phyloP scores from a whole-genome alignment of 2,329 filamentous ascomycete genomes.

The Fusarium devonianum region DNA sequence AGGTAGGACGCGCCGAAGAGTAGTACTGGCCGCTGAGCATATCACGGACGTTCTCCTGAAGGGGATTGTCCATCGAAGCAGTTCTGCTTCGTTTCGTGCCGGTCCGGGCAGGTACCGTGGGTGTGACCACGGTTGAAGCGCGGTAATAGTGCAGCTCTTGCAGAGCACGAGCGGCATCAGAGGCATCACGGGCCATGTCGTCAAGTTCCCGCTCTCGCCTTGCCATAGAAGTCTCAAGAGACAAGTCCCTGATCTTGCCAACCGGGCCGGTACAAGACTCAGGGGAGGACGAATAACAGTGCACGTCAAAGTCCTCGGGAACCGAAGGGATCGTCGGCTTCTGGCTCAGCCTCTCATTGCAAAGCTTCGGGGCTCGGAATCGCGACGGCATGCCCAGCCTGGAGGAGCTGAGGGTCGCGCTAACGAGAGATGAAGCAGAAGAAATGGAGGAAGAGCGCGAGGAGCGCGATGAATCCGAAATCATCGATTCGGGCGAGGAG shows the following conservation, averaged over 20 bases:
- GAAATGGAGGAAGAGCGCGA: slow-evolving; percentile 72
- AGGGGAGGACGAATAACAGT: slow-evolving; percentile 60
- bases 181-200: slow-evolving; percentile 50
- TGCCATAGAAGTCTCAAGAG: slow-evolving; percentile 56
- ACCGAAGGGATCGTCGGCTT: slow-evolving; percentile 63
- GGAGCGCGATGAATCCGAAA: slow-evolving; percentile 67
- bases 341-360: slow-evolving; percentile 62
- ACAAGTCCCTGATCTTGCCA: slow-evolving; percentile 59
- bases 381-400: slow-evolving; percentile 66
- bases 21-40: slow-evolving; percentile 57
- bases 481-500: slow-evolving; percentile 72
- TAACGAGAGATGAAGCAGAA: slow-evolving; percentile 66
- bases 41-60: slow-evolving; percentile 73
- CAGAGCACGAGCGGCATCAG: slow-evolving; percentile 64
- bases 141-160: slow-evolving; percentile 67
- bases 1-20: slow-evolving; percentile 39
- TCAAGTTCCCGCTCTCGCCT: slow-evolving; percentile 58
- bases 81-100: slow-evolving; percentile 68
- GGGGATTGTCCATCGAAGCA: slow-evolving; percentile 63
- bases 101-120: slow-evolving; percentile 43
- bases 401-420: slow-evolving; percentile 63
- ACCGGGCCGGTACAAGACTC: slow-evolving; percentile 64
- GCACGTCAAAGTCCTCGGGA: slow-evolving; percentile 63
- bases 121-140: slow-evolving; percentile 48
- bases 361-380: slow-evolving; percentile 67